Evolutionary conservation across 371 early-diverging fungal species (phyloP).

Genomic region (Coemansia sp.): DNA sequence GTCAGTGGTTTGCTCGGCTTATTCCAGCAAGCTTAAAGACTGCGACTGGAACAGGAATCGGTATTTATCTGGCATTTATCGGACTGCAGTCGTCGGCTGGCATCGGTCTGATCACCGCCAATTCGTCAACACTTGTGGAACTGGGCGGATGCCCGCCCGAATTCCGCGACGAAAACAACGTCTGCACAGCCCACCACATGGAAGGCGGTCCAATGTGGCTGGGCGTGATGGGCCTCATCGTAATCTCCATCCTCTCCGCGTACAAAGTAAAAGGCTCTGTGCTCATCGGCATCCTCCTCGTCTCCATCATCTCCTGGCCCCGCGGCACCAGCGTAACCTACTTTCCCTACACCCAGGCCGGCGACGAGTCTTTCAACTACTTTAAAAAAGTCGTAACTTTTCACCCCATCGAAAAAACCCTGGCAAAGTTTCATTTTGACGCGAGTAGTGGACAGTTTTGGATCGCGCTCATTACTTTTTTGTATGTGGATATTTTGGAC

Average conservation of each 20-base stretch:
- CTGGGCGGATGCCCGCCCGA: constrained; percentile 66
- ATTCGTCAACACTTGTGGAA: constrained; percentile 65
- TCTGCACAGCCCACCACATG: constrained; percentile 63
- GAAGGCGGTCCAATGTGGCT: constrained; percentile 69
- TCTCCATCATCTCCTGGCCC: constrained; percentile 58
- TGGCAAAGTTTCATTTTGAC: constrained; percentile 66
- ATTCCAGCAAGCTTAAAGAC: constrained; percentile 73
- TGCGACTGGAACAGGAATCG: constrained; percentile 77
- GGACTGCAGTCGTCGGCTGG: constrained; percentile 76
- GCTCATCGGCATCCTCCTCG: constrained; percentile 67
- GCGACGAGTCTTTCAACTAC: constrained; percentile 65
- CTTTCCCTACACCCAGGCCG: constrained; percentile 67
- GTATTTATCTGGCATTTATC: constrained; percentile 72
- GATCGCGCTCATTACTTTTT: constrained; percentile 77
- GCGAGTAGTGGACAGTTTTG: constrained; percentile 64
- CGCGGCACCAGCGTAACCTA: constrained; percentile 64
- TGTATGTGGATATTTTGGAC: constrained; percentile 80
- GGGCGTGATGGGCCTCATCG: constrained; percentile 70
- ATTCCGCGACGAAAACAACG: constrained; percentile 57
- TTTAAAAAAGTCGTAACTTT: constrained; percentile 72
- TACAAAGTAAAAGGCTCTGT: constrained; percentile 74
- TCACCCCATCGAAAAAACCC: constrained; percentile 61
- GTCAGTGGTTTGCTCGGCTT: constrained; percentile 74
- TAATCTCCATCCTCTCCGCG: constrained; percentile 64
- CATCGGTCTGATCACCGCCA: constrained; percentile 67